phyloP scores from a whole-genome alignment of 176 grass and related monocot species.

The Miscanthus lutarioriparius region DNA sequence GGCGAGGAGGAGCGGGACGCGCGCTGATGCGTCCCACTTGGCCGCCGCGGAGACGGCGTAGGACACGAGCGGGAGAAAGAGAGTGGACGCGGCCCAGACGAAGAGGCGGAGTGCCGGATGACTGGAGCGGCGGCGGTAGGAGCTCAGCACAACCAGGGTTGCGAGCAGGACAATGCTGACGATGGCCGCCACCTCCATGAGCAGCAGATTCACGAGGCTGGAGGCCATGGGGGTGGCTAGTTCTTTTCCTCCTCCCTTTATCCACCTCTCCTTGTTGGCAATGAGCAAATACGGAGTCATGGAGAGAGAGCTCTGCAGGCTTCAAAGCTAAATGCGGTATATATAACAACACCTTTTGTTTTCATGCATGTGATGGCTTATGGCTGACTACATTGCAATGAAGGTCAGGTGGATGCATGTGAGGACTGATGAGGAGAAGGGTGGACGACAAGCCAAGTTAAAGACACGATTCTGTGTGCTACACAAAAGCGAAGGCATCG shows the following conservation, averaged over 20 bases:
- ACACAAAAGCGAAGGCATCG: neutral
- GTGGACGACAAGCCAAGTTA: constrained; percentile 45
- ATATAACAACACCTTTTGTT: neutral
- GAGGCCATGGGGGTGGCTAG: constrained; percentile 30
- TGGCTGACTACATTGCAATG: neutral
- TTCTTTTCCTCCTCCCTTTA: too few relatives aligned
- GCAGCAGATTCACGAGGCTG: constrained; percentile 44
- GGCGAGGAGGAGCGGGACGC: constrained; percentile 42
- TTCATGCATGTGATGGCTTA: neutral
- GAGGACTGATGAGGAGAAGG: neutral
- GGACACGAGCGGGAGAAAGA: constrained; percentile 55
- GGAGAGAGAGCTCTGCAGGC: neutral
- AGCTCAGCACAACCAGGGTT: constrained; percentile 42
- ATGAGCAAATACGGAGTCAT: neutral
- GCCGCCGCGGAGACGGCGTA: constrained; percentile 46
- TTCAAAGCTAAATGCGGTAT: neutral
- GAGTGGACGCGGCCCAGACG: constrained; percentile 48
- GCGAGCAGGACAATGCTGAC: constrained; percentile 41
- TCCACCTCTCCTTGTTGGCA: neutral
- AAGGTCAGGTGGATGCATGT: neutral
- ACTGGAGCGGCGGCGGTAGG: constrained; percentile 43
- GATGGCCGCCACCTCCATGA: constrained; percentile 52
- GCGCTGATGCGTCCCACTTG: constrained; percentile 23
- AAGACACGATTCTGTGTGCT: constrained; percentile 21
- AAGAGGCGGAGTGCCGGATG: constrained; percentile 53